These are phyloP conservation scores for Aechmea fasciata DNA, from an alignment of 176 grass and related monocot species.

Conservation along the genomic window DNA sequence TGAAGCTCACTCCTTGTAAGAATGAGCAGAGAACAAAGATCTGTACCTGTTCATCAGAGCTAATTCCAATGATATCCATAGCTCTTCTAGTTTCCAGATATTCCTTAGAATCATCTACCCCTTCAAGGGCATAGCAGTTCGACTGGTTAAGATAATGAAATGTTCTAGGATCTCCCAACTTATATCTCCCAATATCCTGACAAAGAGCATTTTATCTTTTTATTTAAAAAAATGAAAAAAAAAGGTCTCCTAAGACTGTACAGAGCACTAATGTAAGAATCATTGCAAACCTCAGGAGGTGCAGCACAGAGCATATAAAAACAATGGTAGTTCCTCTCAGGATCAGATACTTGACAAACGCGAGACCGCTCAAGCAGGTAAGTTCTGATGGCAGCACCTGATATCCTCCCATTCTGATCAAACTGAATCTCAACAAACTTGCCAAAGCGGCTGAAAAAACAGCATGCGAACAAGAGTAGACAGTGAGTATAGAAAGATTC, in stretches of 20 bases:
- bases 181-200: slow-evolving; percentile 75
- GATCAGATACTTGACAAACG: slow-evolving; percentile 88
- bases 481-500: neutral
- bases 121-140: slow-evolving; percentile 69
- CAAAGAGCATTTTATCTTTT: neutral
- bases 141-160: slow-evolving; percentile 98
- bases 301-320: slow-evolving; percentile 98
- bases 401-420: slow-evolving; percentile 75
- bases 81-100: slow-evolving; percentile 87
- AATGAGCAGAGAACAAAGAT: neutral
- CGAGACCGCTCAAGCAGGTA: slow-evolving; percentile 96
- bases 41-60: slow-evolving; percentile 70
- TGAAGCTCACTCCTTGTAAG: neutral
- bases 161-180: slow-evolving; percentile 45
- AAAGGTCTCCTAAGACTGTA: neutral
- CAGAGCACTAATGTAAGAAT: neutral
- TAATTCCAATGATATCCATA: slow-evolving; percentile 94
- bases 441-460: slow-evolving; percentile 67
- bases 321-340: slow-evolving; percentile 97
- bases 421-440: slow-evolving; percentile 99
- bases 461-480: neutral
- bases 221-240: neutral
- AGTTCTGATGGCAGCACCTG: slow-evolving; percentile 83
- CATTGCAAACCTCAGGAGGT: slow-evolving; percentile 57
- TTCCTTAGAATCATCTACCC: slow-evolving; percentile 76